A percentile compares a stretch with the other conserved stretches of the same genome.
Evolutionary conservation across 352 stramenopile genomes (phyloP).

Genomic region (Globisporangium carolinianum): DNA sequence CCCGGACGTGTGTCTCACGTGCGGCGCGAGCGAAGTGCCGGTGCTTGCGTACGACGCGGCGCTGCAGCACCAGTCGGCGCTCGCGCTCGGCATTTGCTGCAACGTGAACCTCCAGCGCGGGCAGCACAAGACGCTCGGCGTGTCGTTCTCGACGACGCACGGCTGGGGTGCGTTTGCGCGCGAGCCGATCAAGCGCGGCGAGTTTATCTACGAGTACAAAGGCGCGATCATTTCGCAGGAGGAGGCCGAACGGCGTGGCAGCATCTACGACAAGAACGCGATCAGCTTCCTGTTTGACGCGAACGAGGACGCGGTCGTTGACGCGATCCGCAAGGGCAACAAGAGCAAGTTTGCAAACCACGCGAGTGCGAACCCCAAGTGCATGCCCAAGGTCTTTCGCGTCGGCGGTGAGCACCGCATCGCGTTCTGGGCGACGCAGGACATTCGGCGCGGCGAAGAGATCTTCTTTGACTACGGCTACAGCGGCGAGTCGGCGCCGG

Average conservation of each 20-base stretch:
- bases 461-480: conserved; percentile 73
- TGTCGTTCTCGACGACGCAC: conserved; percentile 55
- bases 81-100: conserved; percentile 56
- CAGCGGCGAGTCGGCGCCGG: conserved; percentile 43
- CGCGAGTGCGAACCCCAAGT: conserved; percentile 58
- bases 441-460: conserved; percentile 81
- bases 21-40: conserved; percentile 48
- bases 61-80: conserved; percentile 14
- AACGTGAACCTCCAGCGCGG: conserved; percentile 62
- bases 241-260: conserved; percentile 64
- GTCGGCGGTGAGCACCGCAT: conserved; percentile 87
- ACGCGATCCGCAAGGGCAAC: conserved; percentile 90
- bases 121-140: conserved; percentile 49
- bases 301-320: conserved; percentile 84
- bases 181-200: conserved; percentile 50
- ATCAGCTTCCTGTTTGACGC: conserved; percentile 91
- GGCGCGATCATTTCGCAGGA: conserved; percentile 61
- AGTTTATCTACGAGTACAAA: conserved; percentile 72
- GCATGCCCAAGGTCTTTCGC: conserved; percentile 66
- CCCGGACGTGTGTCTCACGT: conserved; percentile 49
- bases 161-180: conserved; percentile 58
- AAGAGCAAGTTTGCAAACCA: conserved; percentile 91
- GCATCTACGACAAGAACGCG: conserved; percentile 83
- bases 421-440: conserved; percentile 86
- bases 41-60: conserved; percentile 33